These are phyloP conservation scores for Dryas alaskensis DNA, from an alignment of 306 rosid species.

Conservation along the genomic window DNA sequence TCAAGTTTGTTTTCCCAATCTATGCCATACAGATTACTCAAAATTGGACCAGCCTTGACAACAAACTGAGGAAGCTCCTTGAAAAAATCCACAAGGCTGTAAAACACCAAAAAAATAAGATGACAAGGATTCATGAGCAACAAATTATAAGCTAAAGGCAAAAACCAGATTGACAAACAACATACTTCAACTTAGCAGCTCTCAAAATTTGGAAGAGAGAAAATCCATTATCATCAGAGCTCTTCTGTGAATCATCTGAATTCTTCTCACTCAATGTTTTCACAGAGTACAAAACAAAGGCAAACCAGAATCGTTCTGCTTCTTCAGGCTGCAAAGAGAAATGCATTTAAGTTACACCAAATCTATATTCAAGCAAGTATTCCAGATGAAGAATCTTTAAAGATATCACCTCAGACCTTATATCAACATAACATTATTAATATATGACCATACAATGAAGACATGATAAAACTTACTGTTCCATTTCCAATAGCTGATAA, in stretches of 20 bases:
- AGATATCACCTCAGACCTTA: not conserved
- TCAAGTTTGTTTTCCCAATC: slow-evolving; percentile 96
- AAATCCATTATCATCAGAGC: slow-evolving; percentile 43
- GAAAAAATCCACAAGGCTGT: slow-evolving; percentile 82
- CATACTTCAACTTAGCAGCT: slow-evolving; percentile 78
- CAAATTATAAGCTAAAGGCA: slow-evolving; percentile 13
- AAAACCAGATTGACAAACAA: slow-evolving; percentile 21
- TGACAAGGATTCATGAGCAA: slow-evolving; percentile 21
- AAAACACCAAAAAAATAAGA: slow-evolving; percentile 19
- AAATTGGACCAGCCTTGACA: slow-evolving; percentile 75
- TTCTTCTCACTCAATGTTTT: slow-evolving; percentile 55
- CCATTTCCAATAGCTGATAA: slow-evolving; percentile 65
- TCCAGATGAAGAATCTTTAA: slow-evolving; percentile 9
- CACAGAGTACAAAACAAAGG: slow-evolving; percentile 66
- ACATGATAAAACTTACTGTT: slow-evolving; percentile 39
- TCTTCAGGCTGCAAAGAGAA: slow-evolving; percentile 66
- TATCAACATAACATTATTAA: not conserved
- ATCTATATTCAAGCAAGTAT: not conserved
- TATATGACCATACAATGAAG: not conserved
- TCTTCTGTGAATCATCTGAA: slow-evolving; percentile 35
- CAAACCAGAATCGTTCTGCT: slow-evolving; percentile 81
- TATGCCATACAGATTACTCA: slow-evolving; percentile 62
- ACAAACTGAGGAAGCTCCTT: slow-evolving; percentile 96
- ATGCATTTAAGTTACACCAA: slow-evolving; percentile 12
- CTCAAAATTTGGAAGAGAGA: slow-evolving; percentile 77